Base-by-base conservation (phyloP, 2,329 filamentous ascomycete species). In the Penicillium sp. region DNA sequence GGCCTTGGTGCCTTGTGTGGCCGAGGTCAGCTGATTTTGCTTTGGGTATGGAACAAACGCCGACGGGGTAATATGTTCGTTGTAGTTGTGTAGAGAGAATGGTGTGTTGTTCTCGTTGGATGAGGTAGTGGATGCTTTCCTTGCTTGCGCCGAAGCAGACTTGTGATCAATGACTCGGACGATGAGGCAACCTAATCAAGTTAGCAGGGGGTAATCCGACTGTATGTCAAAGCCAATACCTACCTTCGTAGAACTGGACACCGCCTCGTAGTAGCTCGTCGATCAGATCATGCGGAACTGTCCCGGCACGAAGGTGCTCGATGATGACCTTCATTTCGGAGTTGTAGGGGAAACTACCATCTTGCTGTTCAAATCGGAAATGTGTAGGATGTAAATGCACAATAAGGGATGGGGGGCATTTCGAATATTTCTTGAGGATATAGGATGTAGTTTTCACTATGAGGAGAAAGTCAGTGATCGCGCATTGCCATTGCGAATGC, bases 121-220 rank as follows among this genome's bases (percentile, higher is more conserved):
- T 1, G 80, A 75, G 24, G 73, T 73, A 45, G 72, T 75, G 43
- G 74, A 77, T 49, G 73, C 72, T 59, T 75, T 75, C 57, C 79
- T 81, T 9, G 73, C 66, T 57, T 88, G 82, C 58, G 77, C 73
- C 54, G 77, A 76, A 37, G 74, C 74, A 0, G 84, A 82, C 61
- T 86, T 87, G 72, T 95, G 87, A 65, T 97, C 88, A 61, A 95
- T 81, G n/a, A 97, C 75, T 67, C 95, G 85, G 32, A 98, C 89
- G 58, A 98, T 97, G 50, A 98, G 78, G 64, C 91, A 95, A 29
- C 80, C 76, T 78, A 51, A 31, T 32, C 35, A 29, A 46, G 21
- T 31, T 31, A 45, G 54, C 24, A 49, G 38, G 10, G 33, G 28
- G 15, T 50, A 34, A 48, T 51, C 44, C 19, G 6, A 37, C 15